Percentiles rank a stretch among this genome's conserved stretches.
These are phyloP conservation scores for Xylaria palmicola DNA, from an alignment of 495 filamentous ascomycete species.

Conservation along the genomic window DNA sequence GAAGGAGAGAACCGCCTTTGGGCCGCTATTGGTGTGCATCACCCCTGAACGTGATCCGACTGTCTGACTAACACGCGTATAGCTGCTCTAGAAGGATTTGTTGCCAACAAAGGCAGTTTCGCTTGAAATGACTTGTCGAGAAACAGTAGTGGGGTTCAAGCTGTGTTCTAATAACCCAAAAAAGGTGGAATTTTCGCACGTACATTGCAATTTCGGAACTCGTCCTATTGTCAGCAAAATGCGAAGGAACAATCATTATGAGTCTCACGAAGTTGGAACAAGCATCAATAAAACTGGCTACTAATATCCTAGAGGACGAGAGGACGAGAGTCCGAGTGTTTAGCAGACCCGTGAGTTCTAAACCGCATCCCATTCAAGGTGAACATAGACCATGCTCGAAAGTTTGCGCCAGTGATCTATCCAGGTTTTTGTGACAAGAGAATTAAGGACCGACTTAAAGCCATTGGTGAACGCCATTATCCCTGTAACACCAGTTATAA, in stretches of 20 bases:
- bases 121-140: conserved; percentile 24
- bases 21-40: conserved; percentile 68
- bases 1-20: conserved; percentile 95
- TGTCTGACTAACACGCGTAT: conserved; percentile 18
- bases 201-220: too few species aligned
- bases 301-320: not conserved
- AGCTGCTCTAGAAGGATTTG: conserved; percentile 84
- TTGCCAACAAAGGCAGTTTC: conserved; percentile 80
- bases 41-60: not conserved
- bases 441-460: conserved; percentile 18
- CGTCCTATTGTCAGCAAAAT: too few species aligned
- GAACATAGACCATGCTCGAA: conserved; percentile 6
- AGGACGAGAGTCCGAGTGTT: too few species aligned
- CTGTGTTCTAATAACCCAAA: too few species aligned
- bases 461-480: conserved; percentile 22
- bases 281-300: not conserved
- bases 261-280: too few species aligned
- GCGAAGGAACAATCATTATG: too few species aligned
- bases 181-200: too few species aligned
- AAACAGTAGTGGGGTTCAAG: too few species aligned
- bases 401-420: conserved; percentile 21
- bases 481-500: not conserved
- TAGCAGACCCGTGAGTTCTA: not conserved
- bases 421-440: conserved; percentile 18
- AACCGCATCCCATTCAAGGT: not conserved